phyloP scores from a whole-genome alignment of 495 filamentous ascomycete species.

The Trichoderma virens region DNA sequence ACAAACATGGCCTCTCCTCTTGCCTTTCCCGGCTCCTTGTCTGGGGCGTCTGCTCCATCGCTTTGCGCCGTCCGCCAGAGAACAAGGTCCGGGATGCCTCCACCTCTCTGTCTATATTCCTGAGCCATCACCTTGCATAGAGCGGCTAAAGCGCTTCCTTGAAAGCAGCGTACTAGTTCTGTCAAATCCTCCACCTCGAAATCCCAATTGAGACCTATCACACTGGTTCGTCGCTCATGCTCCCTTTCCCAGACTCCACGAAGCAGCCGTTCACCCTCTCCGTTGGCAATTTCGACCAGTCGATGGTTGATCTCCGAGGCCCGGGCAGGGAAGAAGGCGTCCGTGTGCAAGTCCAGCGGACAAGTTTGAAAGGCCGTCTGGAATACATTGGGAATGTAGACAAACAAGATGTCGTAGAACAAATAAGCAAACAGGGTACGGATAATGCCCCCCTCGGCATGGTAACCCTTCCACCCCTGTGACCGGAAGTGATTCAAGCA shows the following conservation, averaged over 20 bases:
- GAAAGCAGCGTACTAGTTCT: constrained; percentile 75
- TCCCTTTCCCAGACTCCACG: constrained; percentile 57
- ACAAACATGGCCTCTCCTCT: constrained; percentile 66
- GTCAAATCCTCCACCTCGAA: constrained; percentile 73
- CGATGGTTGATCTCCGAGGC: constrained; percentile 85
- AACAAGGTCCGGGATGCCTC: constrained; percentile 88
- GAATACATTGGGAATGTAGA: constrained; percentile 93
- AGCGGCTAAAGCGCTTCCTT: constrained; percentile 67
- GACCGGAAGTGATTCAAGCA: constrained; percentile 78
- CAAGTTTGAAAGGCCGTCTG: constrained; percentile 92
- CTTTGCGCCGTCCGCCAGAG: constrained; percentile 56
- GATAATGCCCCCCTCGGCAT: constrained; percentile 83
- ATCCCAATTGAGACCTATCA: constrained; percentile 86
- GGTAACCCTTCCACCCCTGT: constrained; percentile 89
- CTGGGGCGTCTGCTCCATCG: constrained; percentile 19
- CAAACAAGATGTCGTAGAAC: constrained; percentile 89
- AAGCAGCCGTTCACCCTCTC: constrained; percentile 60
- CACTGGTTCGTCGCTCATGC: constrained; percentile 62
- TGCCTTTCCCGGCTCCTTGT: not conserved
- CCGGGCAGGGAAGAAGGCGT: constrained; percentile 82
- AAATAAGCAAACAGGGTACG: constrained; percentile 86
- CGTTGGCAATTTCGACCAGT: constrained; percentile 75
- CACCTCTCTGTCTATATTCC: constrained; percentile 79
- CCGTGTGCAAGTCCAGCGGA: constrained; percentile 86
- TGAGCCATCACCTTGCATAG: constrained; percentile 92